A percentile compares a stretch with the other conserved stretches of the same genome.
Evolutionary conservation across 805 yeast genomes (phyloP).

Genomic region (Blastobotrys parvus): DNA sequence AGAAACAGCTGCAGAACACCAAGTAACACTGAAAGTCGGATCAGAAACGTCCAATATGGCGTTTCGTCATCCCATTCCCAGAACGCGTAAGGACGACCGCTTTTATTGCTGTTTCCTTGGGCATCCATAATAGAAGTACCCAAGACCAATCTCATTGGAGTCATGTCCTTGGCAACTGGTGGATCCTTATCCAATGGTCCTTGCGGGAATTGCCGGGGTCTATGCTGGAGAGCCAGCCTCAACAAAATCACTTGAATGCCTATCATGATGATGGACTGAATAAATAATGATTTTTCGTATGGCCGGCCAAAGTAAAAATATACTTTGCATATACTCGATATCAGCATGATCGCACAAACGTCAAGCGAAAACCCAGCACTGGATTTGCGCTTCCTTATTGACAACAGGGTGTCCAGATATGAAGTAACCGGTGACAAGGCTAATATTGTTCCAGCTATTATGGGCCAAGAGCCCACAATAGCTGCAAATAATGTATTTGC

Average conservation of each 20-base stretch:
- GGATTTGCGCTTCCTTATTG: constrained; percentile 55
- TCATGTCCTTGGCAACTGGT: neutral
- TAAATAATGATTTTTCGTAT: constrained; percentile 65
- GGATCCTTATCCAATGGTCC: constrained; percentile 65
- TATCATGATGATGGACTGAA: constrained; percentile 84
- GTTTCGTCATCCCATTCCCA: constrained; percentile 78
- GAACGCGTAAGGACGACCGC: constrained; percentile 42
- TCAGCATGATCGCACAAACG: constrained; percentile 84
- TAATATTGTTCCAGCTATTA: constrained; percentile 3
- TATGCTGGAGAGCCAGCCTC: constrained; percentile 44
- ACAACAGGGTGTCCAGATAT: constrained; percentile 72
- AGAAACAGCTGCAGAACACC: constrained; percentile 36
- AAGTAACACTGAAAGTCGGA: constrained; percentile 36
- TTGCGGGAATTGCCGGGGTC: constrained; percentile 34
- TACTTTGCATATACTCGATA: constrained; percentile 65
- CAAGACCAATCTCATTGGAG: neutral
- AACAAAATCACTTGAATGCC: constrained; percentile 61
- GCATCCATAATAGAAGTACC: neutral
- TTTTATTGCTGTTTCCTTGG: constrained; percentile 17
- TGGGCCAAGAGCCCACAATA: too few species aligned
- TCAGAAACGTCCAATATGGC: constrained; percentile 57
- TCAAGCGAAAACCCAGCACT: constrained; percentile 84
- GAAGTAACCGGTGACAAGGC: constrained; percentile 77
- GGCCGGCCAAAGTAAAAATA: constrained; percentile 73
- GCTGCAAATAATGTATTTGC: too few species aligned